These are phyloP conservation scores for Salicornia ramosissima DNA, from an alignment of 148 eudicot species.

Conservation along the genomic window DNA sequence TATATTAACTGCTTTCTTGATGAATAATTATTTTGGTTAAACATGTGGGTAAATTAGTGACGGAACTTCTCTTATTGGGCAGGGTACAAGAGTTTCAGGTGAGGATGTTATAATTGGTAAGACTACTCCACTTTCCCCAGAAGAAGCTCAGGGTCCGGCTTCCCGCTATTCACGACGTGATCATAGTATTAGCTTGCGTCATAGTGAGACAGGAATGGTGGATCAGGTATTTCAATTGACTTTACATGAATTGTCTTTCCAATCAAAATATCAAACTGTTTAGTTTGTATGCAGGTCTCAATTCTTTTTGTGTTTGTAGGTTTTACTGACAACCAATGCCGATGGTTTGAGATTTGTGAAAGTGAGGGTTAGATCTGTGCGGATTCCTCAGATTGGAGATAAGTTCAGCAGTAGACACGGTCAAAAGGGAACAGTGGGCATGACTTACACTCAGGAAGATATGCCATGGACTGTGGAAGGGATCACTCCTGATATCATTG, in stretches of 20 bases:
- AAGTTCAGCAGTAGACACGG: constrained; percentile 97
- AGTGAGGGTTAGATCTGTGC: constrained; percentile 91
- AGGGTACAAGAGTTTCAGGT: constrained; percentile 93
- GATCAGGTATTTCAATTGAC: constrained; percentile 58
- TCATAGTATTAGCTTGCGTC: constrained; percentile 93
- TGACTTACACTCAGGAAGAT: constrained; percentile 98
- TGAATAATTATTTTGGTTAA: neutral
- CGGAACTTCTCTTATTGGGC: constrained; percentile 21
- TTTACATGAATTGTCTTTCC: constrained; percentile 1
- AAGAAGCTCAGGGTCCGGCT: constrained; percentile 79
- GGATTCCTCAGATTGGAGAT: constrained; percentile 97
- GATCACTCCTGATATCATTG: constrained; percentile 89
- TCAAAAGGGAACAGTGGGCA: constrained; percentile 95
- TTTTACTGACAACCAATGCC: constrained; percentile 83
- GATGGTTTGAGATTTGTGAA: constrained; percentile 95
- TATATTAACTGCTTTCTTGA: constrained; percentile 1
- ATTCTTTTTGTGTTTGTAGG: constrained; percentile 34
- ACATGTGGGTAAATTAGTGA: neutral
- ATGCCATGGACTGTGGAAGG: constrained; percentile 99
- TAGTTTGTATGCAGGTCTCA: constrained; percentile 1
- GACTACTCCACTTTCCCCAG: constrained; percentile 79
- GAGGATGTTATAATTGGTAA: constrained; percentile 99
- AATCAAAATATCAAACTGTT: neutral
- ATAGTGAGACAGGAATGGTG: constrained; percentile 92
- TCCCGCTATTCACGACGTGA: constrained; percentile 76